phyloP scores from a whole-genome alignment of 2,329 filamentous ascomycete genomes.

The Aureobasidium sp. region DNA sequence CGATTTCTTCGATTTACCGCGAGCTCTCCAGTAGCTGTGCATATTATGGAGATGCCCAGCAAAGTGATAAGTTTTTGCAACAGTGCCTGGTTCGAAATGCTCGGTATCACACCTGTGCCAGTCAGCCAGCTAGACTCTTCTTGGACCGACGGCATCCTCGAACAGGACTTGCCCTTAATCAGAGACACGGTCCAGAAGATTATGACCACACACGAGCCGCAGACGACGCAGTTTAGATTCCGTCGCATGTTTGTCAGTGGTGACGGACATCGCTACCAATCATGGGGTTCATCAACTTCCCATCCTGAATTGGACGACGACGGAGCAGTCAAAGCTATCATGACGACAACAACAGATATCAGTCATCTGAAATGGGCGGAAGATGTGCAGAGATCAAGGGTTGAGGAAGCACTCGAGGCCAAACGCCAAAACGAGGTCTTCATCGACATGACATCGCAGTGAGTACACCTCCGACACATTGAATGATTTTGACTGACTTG shows the following conservation, averaged over 20 bases:
- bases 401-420: constrained; percentile 21
- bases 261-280: constrained; percentile 11
- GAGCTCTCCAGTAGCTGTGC: constrained; percentile 31
- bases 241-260: constrained; percentile 5
- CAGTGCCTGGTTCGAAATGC: constrained; percentile 4
- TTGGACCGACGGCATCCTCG: constrained; percentile 33
- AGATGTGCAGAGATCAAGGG: constrained; percentile 31
- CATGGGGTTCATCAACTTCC: constrained; percentile 19
- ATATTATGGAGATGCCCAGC: constrained; percentile 19
- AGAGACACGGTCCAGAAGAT: background rate
- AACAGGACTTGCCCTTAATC: constrained; percentile 14
- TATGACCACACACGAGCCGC: background rate
- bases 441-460: constrained; percentile 37
- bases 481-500: background rate
- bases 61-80: constrained; percentile 10
- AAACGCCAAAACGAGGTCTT: constrained; percentile 22
- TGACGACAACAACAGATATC: constrained; percentile 40
- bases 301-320: constrained; percentile 25
- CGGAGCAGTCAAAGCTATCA: constrained; percentile 32
- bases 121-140: constrained; percentile 40
- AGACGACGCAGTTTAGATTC: constrained; percentile 10
- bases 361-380: constrained; percentile 40
- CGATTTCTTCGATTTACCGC: constrained; percentile 20
- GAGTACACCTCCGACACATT: constrained; percentile 18
- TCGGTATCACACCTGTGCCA: constrained; percentile 17